These are phyloP conservation scores for Oxyria digyna DNA, from an alignment of 148 eudicot genomes.

Conservation along the genomic window DNA sequence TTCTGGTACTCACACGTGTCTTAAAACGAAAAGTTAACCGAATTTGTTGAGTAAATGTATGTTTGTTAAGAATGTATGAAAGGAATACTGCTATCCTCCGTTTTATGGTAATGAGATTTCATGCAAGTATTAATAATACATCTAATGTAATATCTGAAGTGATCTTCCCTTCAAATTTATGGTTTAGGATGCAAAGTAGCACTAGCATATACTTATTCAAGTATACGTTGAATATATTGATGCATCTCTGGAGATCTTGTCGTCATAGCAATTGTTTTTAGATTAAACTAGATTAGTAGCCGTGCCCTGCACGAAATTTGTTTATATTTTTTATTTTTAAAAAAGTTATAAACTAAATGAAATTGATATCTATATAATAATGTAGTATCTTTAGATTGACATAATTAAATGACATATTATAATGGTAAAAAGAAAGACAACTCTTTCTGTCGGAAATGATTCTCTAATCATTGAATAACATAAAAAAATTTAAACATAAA, in stretches of 20 bases:
- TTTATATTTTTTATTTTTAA: too few relatives aligned
- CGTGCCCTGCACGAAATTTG: too few relatives aligned
- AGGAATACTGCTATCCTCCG: background rate
- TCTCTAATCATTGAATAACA: too few relatives aligned
- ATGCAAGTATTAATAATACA: background rate
- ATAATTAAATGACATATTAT: too few relatives aligned
- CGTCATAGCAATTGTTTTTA: too few relatives aligned
- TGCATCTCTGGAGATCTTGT: background rate
- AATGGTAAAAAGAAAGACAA: too few relatives aligned
- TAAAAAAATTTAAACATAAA: too few relatives aligned
- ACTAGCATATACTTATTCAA: background rate
- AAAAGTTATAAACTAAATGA: too few relatives aligned
- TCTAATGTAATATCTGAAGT: background rate
- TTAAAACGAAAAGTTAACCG: background rate
- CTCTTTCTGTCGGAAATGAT: too few relatives aligned
- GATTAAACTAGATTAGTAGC: too few relatives aligned
- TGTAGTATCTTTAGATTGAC: too few relatives aligned
- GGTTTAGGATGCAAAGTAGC: background rate
- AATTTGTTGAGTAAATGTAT: background rate
- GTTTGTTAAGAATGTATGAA: background rate
- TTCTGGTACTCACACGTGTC: background rate
- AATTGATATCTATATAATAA: too few relatives aligned
- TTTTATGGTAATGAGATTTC: background rate
- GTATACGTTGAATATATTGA: background rate
- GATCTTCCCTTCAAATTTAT: background rate